These are phyloP conservation scores for Diaporthe sp. DNA, from an alignment of 2,329 filamentous ascomycete species.

Conservation along the genomic window DNA sequence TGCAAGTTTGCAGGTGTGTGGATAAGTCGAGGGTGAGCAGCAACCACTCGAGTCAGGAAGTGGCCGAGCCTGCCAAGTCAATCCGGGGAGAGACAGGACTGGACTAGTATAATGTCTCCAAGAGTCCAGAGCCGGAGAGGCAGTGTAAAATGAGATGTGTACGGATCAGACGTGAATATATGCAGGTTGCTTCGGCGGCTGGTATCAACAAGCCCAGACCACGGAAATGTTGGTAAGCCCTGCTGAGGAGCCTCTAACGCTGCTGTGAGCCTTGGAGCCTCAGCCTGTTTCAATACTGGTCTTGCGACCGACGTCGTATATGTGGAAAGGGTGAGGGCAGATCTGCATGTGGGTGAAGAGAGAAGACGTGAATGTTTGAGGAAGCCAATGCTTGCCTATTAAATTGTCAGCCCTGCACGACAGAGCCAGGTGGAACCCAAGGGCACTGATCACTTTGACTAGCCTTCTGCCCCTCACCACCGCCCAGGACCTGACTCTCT, in stretches of 20 bases:
- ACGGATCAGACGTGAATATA: slow-evolving; percentile 9
- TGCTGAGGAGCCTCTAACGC: not conserved
- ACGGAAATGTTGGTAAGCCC: not conserved
- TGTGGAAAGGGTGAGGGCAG: not conserved
- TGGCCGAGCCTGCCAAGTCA: slow-evolving; percentile 15
- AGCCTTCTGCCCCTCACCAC: slow-evolving; percentile 33
- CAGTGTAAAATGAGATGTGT: slow-evolving; percentile 3
- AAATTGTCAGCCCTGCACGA: slow-evolving; percentile 26
- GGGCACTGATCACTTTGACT: slow-evolving; percentile 17
- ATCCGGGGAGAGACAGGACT: not conserved
- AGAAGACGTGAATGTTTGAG: slow-evolving; percentile 11
- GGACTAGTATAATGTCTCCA: slow-evolving; percentile 23
- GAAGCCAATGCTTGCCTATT: slow-evolving; percentile 34
- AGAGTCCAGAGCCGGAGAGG: slow-evolving; percentile 7
- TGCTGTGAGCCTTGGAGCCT: not conserved
- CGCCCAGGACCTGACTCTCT: slow-evolving; percentile 4
- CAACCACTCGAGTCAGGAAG: slow-evolving; percentile 17
- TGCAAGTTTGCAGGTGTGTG: not conserved
- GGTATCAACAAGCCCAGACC: not conserved
- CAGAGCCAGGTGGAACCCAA: not conserved
- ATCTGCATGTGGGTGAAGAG: slow-evolving; percentile 14
- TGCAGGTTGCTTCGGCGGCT: not conserved
- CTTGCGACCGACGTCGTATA: not conserved
- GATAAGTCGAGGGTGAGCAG: not conserved
- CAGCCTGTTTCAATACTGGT: not conserved